Evolutionary conservation across 345 rosid species (phyloP).

Genomic region (Gossypium ekmanianum): DNA sequence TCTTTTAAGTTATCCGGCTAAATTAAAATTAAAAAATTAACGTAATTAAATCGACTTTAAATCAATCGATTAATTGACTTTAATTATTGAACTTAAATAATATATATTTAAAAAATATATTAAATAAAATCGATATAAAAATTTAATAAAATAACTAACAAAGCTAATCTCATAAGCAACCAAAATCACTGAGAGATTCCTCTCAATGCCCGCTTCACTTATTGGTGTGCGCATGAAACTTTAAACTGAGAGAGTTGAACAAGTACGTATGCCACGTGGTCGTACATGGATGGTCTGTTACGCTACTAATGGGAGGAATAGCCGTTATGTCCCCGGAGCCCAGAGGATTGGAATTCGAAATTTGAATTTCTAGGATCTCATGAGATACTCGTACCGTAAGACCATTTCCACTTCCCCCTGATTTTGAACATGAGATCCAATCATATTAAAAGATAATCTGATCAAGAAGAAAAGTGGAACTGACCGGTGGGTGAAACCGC

Average conservation of each 20-base stretch:
- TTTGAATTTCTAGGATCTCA: not conserved
- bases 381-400: not conserved
- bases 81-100: no score
- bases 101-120: no score
- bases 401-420: no score
- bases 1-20: rapidly evolving
- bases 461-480: not conserved
- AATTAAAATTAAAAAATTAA: no score
- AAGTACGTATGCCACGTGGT: not conserved
- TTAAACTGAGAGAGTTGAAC: not conserved
- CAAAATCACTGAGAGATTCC: no score
- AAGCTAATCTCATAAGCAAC: no score
- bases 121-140: no score
- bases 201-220: no score
- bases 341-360: not conserved
- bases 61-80: no score
- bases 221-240: not conserved
- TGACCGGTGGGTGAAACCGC: not conserved
- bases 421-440: not conserved
- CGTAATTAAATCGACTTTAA: no score
- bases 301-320: not conserved
- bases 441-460: not conserved
- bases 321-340: not conserved
- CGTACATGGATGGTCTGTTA: not conserved
- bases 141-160: no score